Base-by-base conservation (phyloP, 176 grass and related monocot genomes). In the Guadua angustifolia region DNA sequence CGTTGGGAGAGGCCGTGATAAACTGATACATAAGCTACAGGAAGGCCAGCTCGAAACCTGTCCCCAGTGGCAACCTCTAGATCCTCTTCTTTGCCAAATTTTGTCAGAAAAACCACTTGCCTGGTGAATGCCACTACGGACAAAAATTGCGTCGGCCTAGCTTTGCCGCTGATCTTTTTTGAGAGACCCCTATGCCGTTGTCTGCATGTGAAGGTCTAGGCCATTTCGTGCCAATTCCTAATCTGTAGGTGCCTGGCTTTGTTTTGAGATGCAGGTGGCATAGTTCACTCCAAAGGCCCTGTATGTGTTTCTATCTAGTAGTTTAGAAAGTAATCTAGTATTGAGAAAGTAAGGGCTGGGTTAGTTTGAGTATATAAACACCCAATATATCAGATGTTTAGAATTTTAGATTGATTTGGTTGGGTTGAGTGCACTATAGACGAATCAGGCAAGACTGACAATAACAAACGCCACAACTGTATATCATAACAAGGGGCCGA, bases 11-110 rank as follows among this genome's bases (percentile, higher is more conserved):
- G 13, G 32, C 59, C 66, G 68, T 57, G 74, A 9, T 79, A 73
- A 59, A 75, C 49, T 32, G 26, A 73, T 74, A 29, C 82, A 74
- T 84, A 65, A 84, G 81, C 75, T 59, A 88, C 75, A 84, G 87
- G 39, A 29, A 74, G 32, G 75, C 60, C 81, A 88, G 67, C 74
- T 73, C 64, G 39, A 83, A 73, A 55, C 24, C 21, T 73, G 86
- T 39, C 35, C 71, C 65, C 33, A n/a, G 38, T 64, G 58, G 14
- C 74, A 46, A 67, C 39, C 60, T 68, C 82, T 24, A 60, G 59
- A 73, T 79, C 66, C 59, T 66, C 68, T 17, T 42, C 68, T 36
- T 69, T 32, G 63, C 86, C 73, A 35, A 66, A 21, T 24, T 74
- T 24, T 74, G 75, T 36, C 49, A 50, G 47, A 29, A 88, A 67